phyloP scores from a whole-genome alignment of 164 flowering plant species.

The grape (Vitis vinifera) region ASM3070453v1 NC_081820.1:1751501-1752000 shows the following conservation, averaged over 20 bases:
- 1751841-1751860: too few species aligned
- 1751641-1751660: background rate
- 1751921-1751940: background rate
- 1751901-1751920: too few species aligned
- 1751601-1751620: too few species aligned
- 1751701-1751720: background rate
- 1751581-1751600: too few species aligned
- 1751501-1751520: too few species aligned
- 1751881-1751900: too few species aligned
- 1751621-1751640: too few species aligned
- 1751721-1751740: background rate
- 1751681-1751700: background rate
- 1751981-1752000: constrained; percentile 49
- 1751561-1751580: too few species aligned
- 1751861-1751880: too few species aligned
- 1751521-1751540: too few species aligned
- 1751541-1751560: too few species aligned
- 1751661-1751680: background rate
- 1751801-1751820: background rate
- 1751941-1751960: background rate
- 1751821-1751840: background rate
- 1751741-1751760: too few species aligned
- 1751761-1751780: background rate
- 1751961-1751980: constrained; percentile 66
- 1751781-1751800: constrained; percentile 1